A percentile compares a stretch with the other conserved stretches of the same genome.
phyloP scores from a whole-genome alignment of 129 eudicot species.

The Centella asiatica region DNA sequence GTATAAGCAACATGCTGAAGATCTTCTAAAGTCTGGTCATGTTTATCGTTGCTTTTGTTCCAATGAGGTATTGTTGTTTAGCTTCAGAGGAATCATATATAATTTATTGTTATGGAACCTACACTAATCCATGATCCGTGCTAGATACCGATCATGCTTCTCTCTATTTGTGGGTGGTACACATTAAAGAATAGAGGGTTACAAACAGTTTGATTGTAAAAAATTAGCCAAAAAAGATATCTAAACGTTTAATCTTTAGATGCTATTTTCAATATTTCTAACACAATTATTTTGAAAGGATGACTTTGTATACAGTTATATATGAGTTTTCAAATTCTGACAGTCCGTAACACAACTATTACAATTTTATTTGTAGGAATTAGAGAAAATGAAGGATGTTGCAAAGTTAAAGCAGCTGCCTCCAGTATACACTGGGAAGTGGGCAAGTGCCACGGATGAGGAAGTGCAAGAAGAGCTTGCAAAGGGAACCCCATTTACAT shows the following conservation, averaged over 20 bases:
- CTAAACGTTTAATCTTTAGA: no score
- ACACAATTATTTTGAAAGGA: no score
- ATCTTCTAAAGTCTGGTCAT: slow-evolving; percentile 70
- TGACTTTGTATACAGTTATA: no score
- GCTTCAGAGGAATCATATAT: background rate
- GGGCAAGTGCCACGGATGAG: slow-evolving; percentile 67
- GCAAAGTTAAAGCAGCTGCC: slow-evolving; percentile 76
- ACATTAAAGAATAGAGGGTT: no score
- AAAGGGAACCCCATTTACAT: slow-evolving; percentile 83
- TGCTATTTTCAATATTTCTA: no score
- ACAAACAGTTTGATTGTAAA: no score
- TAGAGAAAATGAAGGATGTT: slow-evolving; percentile 81
- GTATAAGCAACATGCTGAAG: slow-evolving; percentile 74
- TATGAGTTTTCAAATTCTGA: no score
- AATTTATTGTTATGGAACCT: background rate
- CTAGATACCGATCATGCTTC: background rate
- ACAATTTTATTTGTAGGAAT: slow-evolving; percentile 45
- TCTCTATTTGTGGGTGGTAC: background rate
- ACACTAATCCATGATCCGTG: background rate
- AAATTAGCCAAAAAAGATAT: no score
- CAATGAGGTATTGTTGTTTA: slow-evolving; percentile 42
- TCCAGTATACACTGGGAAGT: slow-evolving; percentile 88
- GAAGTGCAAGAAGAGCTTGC: slow-evolving; percentile 72
- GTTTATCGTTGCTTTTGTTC: slow-evolving; percentile 95
- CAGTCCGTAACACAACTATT: no score